Evolutionary conservation across 2,329 filamentous ascomycete species (phyloP).

Genomic region (Epicoccum sorghinum): DNA sequence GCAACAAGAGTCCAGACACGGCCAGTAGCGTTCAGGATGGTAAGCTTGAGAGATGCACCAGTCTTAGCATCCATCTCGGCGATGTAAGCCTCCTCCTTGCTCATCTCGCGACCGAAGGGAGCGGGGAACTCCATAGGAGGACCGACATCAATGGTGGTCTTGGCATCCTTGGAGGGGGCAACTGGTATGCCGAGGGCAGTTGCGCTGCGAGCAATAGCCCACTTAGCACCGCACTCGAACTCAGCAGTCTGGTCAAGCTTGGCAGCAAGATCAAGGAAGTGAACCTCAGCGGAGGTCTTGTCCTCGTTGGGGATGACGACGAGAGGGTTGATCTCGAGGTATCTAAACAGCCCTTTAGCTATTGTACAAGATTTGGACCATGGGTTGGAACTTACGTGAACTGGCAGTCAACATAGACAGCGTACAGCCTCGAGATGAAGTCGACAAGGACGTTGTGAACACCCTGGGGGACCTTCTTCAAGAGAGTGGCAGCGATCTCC

Average conservation of each 20-base stretch:
- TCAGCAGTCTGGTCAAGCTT: conserved; percentile 99
- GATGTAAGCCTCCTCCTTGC: conserved; percentile 99
- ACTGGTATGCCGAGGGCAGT: conserved; percentile 83
- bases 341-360: conserved; percentile 52
- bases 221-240: conserved; percentile 99
- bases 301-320: conserved; percentile 96
- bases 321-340: conserved; percentile 99
- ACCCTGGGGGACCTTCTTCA: conserved; percentile 93
- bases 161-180: conserved; percentile 65
- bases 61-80: conserved; percentile 99
- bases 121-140: conserved; percentile 99
- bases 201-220: conserved; percentile 93
- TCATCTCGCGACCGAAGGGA: conserved; percentile 96
- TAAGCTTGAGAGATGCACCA: conserved; percentile 97
- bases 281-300: conserved; percentile 88
- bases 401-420: conserved; percentile 99
- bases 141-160: conserved; percentile 93
- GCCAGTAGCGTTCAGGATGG: conserved; percentile 87
- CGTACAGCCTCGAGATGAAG: conserved; percentile 98
- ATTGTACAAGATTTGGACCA: background rate
- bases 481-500: conserved; percentile 80
- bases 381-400: conserved; percentile 68
- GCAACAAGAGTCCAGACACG: conserved; percentile 98
- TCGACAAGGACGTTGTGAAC: conserved; percentile 98
- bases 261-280: conserved; percentile 98